Evolutionary conservation across 805 yeast species (phyloP).

Genomic region (Lipomyces starkeyi): DNA sequence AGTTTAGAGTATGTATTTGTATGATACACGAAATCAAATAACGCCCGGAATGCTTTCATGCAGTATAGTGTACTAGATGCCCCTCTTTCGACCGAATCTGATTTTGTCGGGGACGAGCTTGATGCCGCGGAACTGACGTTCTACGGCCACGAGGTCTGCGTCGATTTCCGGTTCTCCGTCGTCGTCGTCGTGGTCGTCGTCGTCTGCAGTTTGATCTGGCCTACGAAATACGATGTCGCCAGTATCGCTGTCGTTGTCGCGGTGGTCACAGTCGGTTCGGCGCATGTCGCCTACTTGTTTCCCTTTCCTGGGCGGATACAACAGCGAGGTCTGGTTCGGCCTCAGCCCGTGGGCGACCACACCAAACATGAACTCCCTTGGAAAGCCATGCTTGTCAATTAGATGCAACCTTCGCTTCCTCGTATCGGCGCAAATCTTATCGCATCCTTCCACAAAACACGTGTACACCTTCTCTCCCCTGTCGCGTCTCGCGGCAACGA

Average conservation of each 20-base stretch:
- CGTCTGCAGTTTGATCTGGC: not conserved
- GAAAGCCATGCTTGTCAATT: slow-evolving; percentile 58
- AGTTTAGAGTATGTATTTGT: not conserved
- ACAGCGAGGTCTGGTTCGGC: slow-evolving; percentile 29
- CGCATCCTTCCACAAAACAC: slow-evolving; percentile 56
- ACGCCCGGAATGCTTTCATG: not conserved
- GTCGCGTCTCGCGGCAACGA: slow-evolving; percentile 48
- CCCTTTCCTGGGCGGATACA: slow-evolving; percentile 6
- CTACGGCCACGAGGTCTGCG: slow-evolving; percentile 18
- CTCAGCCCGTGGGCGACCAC: slow-evolving; percentile 34
- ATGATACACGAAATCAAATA: not conserved
- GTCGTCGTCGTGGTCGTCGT: not conserved
- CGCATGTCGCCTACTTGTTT: not conserved
- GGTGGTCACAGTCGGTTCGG: not conserved
- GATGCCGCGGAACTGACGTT: slow-evolving; percentile 10
- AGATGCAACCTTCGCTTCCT: slow-evolving; percentile 56
- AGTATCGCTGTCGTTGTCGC: not conserved
- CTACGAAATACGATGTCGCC: not conserved
- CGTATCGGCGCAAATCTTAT: slow-evolving; percentile 49
- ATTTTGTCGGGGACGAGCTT: slow-evolving; percentile 25
- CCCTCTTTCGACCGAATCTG: slow-evolving; percentile 23
- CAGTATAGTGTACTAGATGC: not conserved
- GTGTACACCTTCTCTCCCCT: slow-evolving; percentile 51
- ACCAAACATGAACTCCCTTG: slow-evolving; percentile 43
- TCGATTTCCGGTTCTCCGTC: slow-evolving; percentile 24